Percentiles rank a stretch among this genome's conserved stretches.
These are phyloP conservation scores for Physocladia obscura DNA, from an alignment of 192 early-diverging fungal genomes.

Conservation along the genomic window DNA sequence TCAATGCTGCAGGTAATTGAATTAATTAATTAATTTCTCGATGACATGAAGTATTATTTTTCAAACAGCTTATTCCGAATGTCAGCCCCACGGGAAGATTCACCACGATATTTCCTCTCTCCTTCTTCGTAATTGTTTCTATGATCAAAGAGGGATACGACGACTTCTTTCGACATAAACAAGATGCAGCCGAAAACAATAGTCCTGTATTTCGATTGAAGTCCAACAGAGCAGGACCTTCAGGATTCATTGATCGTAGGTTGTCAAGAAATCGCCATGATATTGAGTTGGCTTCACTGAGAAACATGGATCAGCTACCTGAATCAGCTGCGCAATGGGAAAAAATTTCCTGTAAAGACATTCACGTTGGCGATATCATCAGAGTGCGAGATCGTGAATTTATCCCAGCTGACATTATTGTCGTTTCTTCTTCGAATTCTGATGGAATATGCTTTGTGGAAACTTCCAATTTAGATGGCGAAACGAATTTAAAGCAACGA, in stretches of 20 bases:
- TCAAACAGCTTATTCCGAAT: conserved; percentile 46
- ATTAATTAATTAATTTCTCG: background rate
- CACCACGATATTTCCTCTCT: conserved; percentile 74
- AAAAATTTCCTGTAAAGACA: conserved; percentile 32
- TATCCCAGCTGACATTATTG: conserved; percentile 78
- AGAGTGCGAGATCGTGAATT: conserved; percentile 74
- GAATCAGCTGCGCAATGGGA: conserved; percentile 1
- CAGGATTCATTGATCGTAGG: background rate
- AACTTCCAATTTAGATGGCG: conserved; percentile 84
- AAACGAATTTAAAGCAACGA: conserved; percentile 85
- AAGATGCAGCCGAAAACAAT: conserved; percentile 37
- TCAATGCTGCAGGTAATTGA: conserved; percentile 76
- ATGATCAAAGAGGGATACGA: conserved; percentile 62
- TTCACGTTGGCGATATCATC: conserved; percentile 78
- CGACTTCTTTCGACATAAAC: conserved; percentile 37
- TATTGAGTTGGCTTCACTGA: background rate
- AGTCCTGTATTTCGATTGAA: conserved; percentile 22
- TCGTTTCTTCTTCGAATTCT: conserved; percentile 67
- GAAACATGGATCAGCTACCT: background rate
- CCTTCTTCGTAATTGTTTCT: conserved; percentile 72
- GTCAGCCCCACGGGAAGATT: conserved; percentile 77
- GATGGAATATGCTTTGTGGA: conserved; percentile 83
- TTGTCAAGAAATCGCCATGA: background rate
- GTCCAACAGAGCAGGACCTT: background rate
- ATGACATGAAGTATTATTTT: background rate